A percentile compares a stretch with the other conserved stretches of the same genome.
phyloP scores from a whole-genome alignment of 129 eudicot species.

The Centaurea solstitialis region DNA sequence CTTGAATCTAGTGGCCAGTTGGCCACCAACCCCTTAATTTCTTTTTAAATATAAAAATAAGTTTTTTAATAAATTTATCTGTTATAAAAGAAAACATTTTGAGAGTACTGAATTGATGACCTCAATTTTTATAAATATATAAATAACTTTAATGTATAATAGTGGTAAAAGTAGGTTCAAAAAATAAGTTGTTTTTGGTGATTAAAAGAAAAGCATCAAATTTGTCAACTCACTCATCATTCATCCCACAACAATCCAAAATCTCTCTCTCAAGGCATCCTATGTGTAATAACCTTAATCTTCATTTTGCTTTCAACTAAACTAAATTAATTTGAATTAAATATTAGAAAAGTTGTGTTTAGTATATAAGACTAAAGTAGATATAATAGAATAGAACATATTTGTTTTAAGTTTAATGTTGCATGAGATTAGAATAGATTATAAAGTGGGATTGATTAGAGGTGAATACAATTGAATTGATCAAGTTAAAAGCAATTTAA shows the following conservation, averaged over 20 bases:
- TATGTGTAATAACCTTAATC: slow-evolving; percentile 11
- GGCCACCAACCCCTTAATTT: neutral
- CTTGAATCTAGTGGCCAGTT: neutral
- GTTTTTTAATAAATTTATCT: neutral
- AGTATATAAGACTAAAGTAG: too few species aligned
- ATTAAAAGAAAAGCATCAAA: slow-evolving; percentile 19
- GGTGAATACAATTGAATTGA: too few species aligned
- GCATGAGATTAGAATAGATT: too few species aligned
- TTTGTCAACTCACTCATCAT: slow-evolving; percentile 34
- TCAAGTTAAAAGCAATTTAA: too few species aligned
- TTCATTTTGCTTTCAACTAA: neutral
- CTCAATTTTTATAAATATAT: neutral
- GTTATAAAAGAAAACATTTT: neutral
- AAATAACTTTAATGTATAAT: neutral
- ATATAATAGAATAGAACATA: too few species aligned
- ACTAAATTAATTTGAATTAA: too few species aligned
- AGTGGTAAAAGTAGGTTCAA: neutral
- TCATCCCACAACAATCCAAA: slow-evolving; percentile 19
- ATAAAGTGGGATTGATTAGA: too few species aligned
- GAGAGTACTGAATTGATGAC: neutral
- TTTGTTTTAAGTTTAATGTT: too few species aligned
- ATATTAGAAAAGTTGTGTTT: too few species aligned
- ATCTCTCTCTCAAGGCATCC: slow-evolving; percentile 23
- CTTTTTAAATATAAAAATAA: neutral
- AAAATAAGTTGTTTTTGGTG: neutral